These are phyloP conservation scores for Xylaria sp. DNA, from an alignment of 495 filamentous ascomycete species.

Conservation along the genomic window DNA sequence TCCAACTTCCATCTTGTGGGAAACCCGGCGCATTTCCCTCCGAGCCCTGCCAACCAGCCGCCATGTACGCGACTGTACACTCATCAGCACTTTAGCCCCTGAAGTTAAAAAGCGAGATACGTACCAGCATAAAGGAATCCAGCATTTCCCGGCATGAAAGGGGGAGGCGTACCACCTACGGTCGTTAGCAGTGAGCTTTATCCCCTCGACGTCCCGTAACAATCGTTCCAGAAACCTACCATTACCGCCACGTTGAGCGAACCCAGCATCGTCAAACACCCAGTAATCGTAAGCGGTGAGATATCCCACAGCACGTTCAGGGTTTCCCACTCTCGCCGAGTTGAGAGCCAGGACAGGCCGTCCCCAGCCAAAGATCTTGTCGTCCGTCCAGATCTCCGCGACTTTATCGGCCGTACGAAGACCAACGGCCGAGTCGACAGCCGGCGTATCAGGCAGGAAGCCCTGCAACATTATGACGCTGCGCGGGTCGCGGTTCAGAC, in stretches of 20 bases:
- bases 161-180: slow-evolving; percentile 34
- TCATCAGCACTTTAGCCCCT: background rate
- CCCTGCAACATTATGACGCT: slow-evolving; percentile 49
- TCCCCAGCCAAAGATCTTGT: slow-evolving; percentile 50
- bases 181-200: background rate
- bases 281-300: slow-evolving; percentile 45
- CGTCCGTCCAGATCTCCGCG: slow-evolving; percentile 48
- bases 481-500: slow-evolving; percentile 47
- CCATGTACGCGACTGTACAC: slow-evolving; percentile 34
- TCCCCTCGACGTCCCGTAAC: background rate
- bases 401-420: slow-evolving; percentile 44
- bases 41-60: slow-evolving; percentile 35
- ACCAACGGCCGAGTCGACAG: slow-evolving; percentile 42
- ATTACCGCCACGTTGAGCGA: slow-evolving; percentile 46
- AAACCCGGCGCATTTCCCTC: slow-evolving; percentile 30
- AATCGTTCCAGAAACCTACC: slow-evolving; percentile 21
- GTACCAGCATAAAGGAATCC: slow-evolving; percentile 40
- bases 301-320: slow-evolving; percentile 45
- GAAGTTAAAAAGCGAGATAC: background rate
- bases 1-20: slow-evolving; percentile 22
- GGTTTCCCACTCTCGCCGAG: slow-evolving; percentile 42
- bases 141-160: slow-evolving; percentile 37
- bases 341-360: slow-evolving; percentile 51
- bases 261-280: slow-evolving; percentile 51
- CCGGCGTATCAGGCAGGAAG: slow-evolving; percentile 45